These are phyloP conservation scores for Fraxinus albicans DNA, from an alignment of 305 asterid species.

Conservation along the genomic window DNA sequence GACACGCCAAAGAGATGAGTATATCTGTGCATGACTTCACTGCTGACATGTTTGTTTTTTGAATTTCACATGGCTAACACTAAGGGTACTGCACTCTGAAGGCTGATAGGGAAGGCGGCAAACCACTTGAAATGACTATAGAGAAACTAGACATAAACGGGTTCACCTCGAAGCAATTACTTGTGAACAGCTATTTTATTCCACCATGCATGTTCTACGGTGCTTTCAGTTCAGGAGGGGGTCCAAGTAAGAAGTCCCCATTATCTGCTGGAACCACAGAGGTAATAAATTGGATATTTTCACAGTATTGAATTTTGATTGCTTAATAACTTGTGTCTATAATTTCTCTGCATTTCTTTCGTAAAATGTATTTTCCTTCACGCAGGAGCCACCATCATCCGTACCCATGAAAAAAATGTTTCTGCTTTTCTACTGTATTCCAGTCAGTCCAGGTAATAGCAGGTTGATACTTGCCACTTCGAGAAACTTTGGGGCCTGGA, in stretches of 20 bases:
- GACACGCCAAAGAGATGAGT: slow-evolving; percentile 76
- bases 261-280: slow-evolving; percentile 41
- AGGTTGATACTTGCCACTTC: slow-evolving; percentile 71
- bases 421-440: slow-evolving; percentile 71
- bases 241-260: slow-evolving; percentile 32
- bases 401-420: slow-evolving; percentile 36
- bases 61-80: slow-evolving; percentile 39
- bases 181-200: slow-evolving; percentile 47
- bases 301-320: background rate
- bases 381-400: slow-evolving; percentile 45
- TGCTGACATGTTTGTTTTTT: background rate
- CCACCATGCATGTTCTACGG: slow-evolving; percentile 78
- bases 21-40: slow-evolving; percentile 26
- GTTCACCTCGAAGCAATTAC: slow-evolving; percentile 47
- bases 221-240: slow-evolving; percentile 41
- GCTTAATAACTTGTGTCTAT: background rate
- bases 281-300: slow-evolving; percentile 36
- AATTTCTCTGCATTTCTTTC: background rate
- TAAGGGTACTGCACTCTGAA: slow-evolving; percentile 61
- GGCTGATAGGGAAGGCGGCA: slow-evolving; percentile 96
- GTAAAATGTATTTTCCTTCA: slow-evolving; percentile 5
- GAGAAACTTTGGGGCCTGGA: slow-evolving; percentile 73
- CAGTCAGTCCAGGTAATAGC: slow-evolving; percentile 92
- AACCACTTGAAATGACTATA: slow-evolving; percentile 62
- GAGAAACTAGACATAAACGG: slow-evolving; percentile 53